phyloP scores from a whole-genome alignment of 257 asterid species.

The Fraxinus quadrangulata region DNA sequence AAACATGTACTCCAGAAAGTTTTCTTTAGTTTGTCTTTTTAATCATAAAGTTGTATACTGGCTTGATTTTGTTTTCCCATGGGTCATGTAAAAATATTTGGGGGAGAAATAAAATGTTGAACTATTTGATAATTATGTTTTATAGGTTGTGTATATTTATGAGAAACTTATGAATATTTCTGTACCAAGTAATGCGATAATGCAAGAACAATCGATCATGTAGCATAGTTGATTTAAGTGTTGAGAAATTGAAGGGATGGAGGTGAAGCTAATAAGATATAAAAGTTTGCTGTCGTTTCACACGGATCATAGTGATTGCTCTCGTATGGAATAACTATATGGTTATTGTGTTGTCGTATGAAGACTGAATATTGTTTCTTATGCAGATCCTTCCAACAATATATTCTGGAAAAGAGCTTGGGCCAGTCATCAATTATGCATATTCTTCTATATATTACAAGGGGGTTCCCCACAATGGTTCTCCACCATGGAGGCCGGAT shows the following conservation, averaged over 20 bases:
- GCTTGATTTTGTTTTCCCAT: slow-evolving; percentile 4
- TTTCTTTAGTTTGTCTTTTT: background rate
- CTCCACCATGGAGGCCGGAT: slow-evolving; percentile 88
- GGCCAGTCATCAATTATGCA: slow-evolving; percentile 57
- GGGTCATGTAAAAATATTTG: background rate
- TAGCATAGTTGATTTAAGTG: slow-evolving; percentile 7
- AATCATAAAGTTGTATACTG: slow-evolving; percentile 6
- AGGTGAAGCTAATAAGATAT: slow-evolving; percentile 13
- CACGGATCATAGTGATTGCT: background rate
- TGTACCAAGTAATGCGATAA: background rate
- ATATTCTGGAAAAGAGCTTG: slow-evolving; percentile 67
- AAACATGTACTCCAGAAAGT: background rate
- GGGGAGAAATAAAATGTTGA: background rate
- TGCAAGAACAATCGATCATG: background rate
- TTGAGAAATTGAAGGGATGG: slow-evolving; percentile 3
- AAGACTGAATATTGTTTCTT: slow-evolving; percentile 32
- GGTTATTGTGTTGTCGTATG: slow-evolving; percentile 13
- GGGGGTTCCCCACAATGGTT: slow-evolving; percentile 64
- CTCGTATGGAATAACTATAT: background rate
- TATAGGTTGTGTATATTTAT: background rate
- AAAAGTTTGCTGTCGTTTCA: background rate
- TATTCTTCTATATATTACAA: slow-evolving; percentile 77
- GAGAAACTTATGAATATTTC: slow-evolving; percentile 1
- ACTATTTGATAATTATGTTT: background rate
- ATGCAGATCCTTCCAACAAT: slow-evolving; percentile 71